A percentile compares a stretch with the other conserved stretches of the same genome.
Conservation (phyloP, 345 rosid species). For the Populus deltoides region DNA sequence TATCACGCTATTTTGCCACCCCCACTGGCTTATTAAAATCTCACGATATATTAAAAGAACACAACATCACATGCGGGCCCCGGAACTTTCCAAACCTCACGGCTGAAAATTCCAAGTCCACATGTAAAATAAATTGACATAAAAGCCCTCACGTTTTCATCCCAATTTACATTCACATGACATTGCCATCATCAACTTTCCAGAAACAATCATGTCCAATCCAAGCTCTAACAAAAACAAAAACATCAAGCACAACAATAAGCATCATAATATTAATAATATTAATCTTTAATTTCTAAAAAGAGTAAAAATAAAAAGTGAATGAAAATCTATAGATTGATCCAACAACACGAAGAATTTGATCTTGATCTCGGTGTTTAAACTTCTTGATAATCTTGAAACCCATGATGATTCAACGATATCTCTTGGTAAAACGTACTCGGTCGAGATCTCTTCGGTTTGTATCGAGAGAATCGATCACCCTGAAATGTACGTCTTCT, state of each 20-base stretch:
- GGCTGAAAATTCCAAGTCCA: conserved; percentile 14
- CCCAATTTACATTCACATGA: conserved; percentile 33
- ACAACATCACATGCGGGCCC: conserved; percentile 22
- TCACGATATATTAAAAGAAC: conserved; percentile 13
- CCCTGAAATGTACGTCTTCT: neutral
- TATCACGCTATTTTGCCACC: conserved; percentile 19
- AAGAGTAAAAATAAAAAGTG: neutral
- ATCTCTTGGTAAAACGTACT: conserved; percentile 1
- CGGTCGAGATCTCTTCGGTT: neutral
- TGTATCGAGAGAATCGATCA: conserved; percentile 22
- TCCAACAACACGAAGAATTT: conserved; percentile 19
- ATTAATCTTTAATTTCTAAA: conserved; percentile 32
- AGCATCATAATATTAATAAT: conserved; percentile 17
- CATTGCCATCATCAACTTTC: conserved; percentile 10
- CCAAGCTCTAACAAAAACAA: neutral
- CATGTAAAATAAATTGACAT: neutral
- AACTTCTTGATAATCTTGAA: neutral
- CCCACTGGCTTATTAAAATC: neutral
- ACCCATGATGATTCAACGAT: neutral
- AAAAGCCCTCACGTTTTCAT: neutral
- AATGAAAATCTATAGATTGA: conserved; percentile 20
- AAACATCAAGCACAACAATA: conserved; percentile 21
- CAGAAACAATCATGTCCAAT: neutral
- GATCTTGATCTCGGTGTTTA: conserved; percentile 6
- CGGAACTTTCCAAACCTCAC: conserved; percentile 7